Evolutionary conservation across 805 yeast species (phyloP).

Genomic region (Ogataea ramenticola): DNA sequence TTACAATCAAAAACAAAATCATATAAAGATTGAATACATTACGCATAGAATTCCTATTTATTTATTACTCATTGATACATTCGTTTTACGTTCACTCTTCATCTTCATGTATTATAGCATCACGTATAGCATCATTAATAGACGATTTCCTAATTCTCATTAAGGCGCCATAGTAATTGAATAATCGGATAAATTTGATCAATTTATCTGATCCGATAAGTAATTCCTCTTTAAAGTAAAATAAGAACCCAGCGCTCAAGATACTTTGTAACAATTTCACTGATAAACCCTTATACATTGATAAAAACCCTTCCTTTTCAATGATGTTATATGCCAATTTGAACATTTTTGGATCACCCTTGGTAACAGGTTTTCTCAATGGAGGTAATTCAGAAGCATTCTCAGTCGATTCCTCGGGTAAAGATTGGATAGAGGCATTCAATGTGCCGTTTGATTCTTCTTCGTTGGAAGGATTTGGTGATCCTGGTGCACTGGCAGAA

Average conservation of each 20-base stretch:
- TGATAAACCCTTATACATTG: conserved; percentile 75
- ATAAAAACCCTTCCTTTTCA: conserved; percentile 62
- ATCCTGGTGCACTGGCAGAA: conserved; percentile 5
- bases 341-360: conserved; percentile 30
- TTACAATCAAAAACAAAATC: neutral
- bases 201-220: conserved; percentile 50
- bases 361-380: conserved; percentile 7
- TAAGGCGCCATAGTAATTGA: neutral
- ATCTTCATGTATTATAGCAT: neutral
- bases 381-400: conserved; percentile 13
- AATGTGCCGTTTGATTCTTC: conserved; percentile 2
- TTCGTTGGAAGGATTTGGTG: conserved; percentile 5
- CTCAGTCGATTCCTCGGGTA: conserved; percentile 11
- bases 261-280: conserved; percentile 81
- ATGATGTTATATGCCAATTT: conserved; percentile 53
- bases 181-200: conserved; percentile 25
- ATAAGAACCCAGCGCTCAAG: conserved; percentile 81
- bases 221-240: conserved; percentile 84
- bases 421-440: conserved; percentile 15
- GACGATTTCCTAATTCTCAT: neutral
- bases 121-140: neutral
- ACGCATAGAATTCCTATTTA: no score
- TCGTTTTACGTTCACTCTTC: no score
- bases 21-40: neutral
- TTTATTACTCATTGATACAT: no score